phyloP scores from a whole-genome alignment of 768 basidiomycete species.

The Neoboletus magnificus region DNA sequence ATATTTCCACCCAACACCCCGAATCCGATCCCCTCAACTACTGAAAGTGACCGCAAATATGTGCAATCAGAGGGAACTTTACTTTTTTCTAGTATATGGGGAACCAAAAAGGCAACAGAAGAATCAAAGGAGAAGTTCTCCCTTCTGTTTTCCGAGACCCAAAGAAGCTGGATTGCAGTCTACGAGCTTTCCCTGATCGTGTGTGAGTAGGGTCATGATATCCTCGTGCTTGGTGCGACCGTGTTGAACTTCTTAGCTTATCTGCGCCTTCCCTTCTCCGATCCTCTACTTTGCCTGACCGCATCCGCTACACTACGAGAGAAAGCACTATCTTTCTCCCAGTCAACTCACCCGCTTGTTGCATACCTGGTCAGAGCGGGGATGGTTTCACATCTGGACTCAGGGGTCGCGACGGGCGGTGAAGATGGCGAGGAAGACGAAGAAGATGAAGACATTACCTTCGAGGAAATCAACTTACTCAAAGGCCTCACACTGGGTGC shows the following conservation, averaged over 20 bases:
- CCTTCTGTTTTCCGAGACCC: conserved; percentile 60
- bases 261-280: conserved; percentile 59
- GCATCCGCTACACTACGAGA: conserved; percentile 86
- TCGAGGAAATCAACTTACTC: conserved; percentile 67
- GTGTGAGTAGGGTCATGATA: conserved; percentile 48
- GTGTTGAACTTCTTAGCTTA: conserved; percentile 50
- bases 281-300: conserved; percentile 83
- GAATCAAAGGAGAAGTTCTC: conserved; percentile 55
- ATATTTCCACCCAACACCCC: conserved; percentile 83
- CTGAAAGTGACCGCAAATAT: conserved; percentile 73
- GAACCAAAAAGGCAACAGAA: conserved; percentile 45
- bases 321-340: conserved; percentile 52
- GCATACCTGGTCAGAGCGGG: conserved; percentile 20
- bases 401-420: neutral
- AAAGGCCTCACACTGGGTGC: conserved; percentile 65
- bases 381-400: conserved; percentile 14
- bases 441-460: conserved; percentile 41
- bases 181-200: conserved; percentile 77
- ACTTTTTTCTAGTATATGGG: conserved; percentile 73
- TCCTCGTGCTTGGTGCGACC: neutral
- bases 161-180: conserved; percentile 71
- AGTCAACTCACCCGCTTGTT: conserved; percentile 35
- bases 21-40: conserved; percentile 73
- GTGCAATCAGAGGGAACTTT: conserved; percentile 73
- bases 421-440: conserved; percentile 30